These are phyloP conservation scores for Amylocarpus encephaloides DNA, from an alignment of 2,329 filamentous ascomycete genomes.

Conservation along the genomic window DNA sequence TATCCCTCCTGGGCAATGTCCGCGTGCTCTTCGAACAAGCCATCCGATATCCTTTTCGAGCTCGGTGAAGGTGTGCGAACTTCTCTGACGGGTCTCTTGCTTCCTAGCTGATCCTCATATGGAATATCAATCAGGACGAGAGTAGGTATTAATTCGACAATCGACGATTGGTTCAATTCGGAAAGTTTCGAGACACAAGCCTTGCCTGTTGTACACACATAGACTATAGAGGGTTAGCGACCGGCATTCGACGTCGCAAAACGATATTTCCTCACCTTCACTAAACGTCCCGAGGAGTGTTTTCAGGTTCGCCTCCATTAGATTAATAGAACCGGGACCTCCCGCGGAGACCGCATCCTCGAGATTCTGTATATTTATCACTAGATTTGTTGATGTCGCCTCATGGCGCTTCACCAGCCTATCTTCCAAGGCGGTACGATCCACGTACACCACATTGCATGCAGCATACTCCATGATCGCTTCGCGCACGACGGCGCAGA, in stretches of 20 bases:
- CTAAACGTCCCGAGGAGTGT: slow-evolving; percentile 44
- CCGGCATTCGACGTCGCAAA: slow-evolving; percentile 5
- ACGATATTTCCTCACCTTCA: slow-evolving; percentile 39
- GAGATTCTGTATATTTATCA: slow-evolving; percentile 16
- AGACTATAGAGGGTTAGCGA: slow-evolving; percentile 35
- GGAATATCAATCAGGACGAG: slow-evolving; percentile 50
- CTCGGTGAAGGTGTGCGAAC: slow-evolving; percentile 29
- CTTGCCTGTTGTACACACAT: slow-evolving; percentile 45
- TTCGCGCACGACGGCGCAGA: slow-evolving; percentile 26
- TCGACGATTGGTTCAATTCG: slow-evolving; percentile 42
- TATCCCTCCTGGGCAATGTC: slow-evolving; percentile 38
- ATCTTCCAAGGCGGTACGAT: slow-evolving; percentile 35
- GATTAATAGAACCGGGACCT: slow-evolving; percentile 22
- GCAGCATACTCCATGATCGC: slow-evolving; percentile 37
- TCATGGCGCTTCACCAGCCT: slow-evolving; percentile 32
- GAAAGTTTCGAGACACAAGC: slow-evolving; percentile 47
- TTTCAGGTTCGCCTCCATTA: slow-evolving; percentile 42
- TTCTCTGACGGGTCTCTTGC: slow-evolving; percentile 28
- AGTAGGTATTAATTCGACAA: slow-evolving; percentile 43
- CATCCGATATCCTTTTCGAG: slow-evolving; percentile 34
- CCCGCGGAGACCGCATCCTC: slow-evolving; percentile 10
- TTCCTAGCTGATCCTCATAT: slow-evolving; percentile 33
- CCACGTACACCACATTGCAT: slow-evolving; percentile 40
- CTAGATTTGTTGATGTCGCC: slow-evolving; percentile 26
- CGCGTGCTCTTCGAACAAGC: slow-evolving; percentile 32